A percentile compares a stretch with the other conserved stretches of the same genome.
phyloP scores from a whole-genome alignment of 305 asterid species.

The Petunia hybrid region DNA sequence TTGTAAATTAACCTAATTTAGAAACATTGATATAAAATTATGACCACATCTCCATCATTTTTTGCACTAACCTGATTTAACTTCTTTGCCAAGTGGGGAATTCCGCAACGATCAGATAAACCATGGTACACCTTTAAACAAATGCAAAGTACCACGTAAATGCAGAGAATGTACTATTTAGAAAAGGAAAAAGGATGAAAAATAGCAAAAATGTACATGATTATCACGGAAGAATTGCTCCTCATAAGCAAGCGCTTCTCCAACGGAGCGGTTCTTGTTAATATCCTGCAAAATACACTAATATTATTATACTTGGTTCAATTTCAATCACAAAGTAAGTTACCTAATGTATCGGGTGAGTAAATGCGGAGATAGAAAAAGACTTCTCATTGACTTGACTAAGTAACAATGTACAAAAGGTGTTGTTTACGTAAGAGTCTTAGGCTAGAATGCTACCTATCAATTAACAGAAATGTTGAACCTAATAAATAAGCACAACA shows the following conservation, averaged over 20 bases:
- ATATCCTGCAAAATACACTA: slow-evolving; percentile 42
- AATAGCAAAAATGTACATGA: slow-evolving; percentile 36
- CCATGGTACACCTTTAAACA: slow-evolving; percentile 43
- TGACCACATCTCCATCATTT: background rate
- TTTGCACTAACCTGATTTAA: slow-evolving; percentile 45
- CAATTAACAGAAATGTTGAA: no score
- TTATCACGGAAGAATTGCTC: slow-evolving; percentile 45
- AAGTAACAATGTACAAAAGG: no score
- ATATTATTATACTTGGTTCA: slow-evolving; percentile 9
- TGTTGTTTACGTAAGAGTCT: no score
- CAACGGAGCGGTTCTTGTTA: slow-evolving; percentile 37
- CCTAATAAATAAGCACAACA: background rate
- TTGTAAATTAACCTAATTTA: background rate
- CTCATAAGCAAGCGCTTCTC: slow-evolving; percentile 46
- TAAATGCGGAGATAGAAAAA: no score
- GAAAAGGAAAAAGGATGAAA: background rate
- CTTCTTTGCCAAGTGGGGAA: slow-evolving; percentile 48
- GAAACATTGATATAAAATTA: background rate
- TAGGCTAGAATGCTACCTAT: no score
- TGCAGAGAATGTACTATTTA: background rate
- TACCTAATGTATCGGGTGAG: no score
- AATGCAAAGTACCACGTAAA: background rate
- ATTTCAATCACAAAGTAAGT: background rate
- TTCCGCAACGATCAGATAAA: slow-evolving; percentile 46
- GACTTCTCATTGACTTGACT: no score